Percentiles rank a stretch among this genome's conserved stretches.
phyloP scores from a whole-genome alignment of 2,329 filamentous ascomycete species.

The Aspergillus intermedius region DNA sequence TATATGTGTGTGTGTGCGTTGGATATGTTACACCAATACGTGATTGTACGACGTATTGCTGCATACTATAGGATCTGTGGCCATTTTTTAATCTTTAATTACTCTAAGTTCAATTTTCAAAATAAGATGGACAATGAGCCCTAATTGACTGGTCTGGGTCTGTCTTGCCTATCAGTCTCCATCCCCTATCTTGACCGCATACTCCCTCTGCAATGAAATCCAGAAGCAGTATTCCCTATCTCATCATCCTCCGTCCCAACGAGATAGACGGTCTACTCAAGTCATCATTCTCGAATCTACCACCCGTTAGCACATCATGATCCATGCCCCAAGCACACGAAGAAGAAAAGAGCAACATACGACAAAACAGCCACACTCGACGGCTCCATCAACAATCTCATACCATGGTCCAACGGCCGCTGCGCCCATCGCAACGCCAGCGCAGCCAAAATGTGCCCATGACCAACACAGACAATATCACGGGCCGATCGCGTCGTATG shows the following conservation, averaged over 20 bases:
- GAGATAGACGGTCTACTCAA: constrained; percentile 5
- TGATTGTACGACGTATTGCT: too few relatives aligned
- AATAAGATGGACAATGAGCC: neutral
- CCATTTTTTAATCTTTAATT: neutral
- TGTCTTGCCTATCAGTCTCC: too few relatives aligned
- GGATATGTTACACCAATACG: too few relatives aligned
- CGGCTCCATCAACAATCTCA: constrained; percentile 11
- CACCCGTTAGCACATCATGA: constrained; percentile 2
- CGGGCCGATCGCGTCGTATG: neutral
- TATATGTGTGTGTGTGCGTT: neutral
- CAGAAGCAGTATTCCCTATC: neutral
- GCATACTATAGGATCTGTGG: too few relatives aligned
- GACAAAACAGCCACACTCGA: constrained; percentile 11
- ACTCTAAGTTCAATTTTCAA: neutral
- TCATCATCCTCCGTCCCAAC: constrained; percentile 2
- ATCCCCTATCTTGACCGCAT: too few relatives aligned
- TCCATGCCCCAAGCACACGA: neutral
- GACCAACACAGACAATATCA: constrained; percentile 12
- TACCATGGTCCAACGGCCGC: constrained; percentile 6
- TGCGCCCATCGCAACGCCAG: constrained; percentile 12
- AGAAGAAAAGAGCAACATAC: constrained; percentile 4
- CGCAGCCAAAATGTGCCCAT: constrained; percentile 12
- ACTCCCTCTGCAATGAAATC: too few relatives aligned
- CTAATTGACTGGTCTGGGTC: neutral
- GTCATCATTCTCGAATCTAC: constrained; percentile 9